These are phyloP conservation scores for Xenoacremonium recifei DNA, from an alignment of 2,329 filamentous ascomycete genomes.

Conservation along the genomic window DNA sequence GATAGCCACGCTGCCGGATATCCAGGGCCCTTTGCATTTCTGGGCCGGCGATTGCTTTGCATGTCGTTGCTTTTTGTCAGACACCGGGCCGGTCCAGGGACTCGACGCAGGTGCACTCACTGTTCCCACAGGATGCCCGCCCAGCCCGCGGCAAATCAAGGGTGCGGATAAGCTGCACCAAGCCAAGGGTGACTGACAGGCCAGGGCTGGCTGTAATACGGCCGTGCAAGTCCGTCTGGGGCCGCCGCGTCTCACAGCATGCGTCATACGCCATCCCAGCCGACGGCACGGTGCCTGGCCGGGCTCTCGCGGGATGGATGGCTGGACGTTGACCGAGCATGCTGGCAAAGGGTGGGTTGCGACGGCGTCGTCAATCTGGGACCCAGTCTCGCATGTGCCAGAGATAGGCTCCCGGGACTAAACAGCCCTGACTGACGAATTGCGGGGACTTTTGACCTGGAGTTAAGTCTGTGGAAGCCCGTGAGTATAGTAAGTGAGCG, in stretches of 20 bases:
- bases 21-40: background rate
- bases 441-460: slow-evolving; percentile 10
- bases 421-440: slow-evolving; percentile 2
- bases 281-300: no score
- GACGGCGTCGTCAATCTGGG: slow-evolving; percentile 13
- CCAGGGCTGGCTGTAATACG: no score
- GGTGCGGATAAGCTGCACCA: slow-evolving; percentile 4
- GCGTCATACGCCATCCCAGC: no score
- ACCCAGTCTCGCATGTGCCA: slow-evolving; percentile 16
- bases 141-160: slow-evolving; percentile 10
- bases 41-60: background rate
- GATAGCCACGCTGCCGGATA: slow-evolving; percentile 1
- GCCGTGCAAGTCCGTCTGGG: no score
- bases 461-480: slow-evolving; percentile 16
- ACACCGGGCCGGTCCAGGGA: background rate
- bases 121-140: slow-evolving; percentile 19
- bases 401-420: slow-evolving; percentile 18
- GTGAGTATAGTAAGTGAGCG: no score
- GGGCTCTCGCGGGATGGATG: no score
- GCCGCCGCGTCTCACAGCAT: no score
- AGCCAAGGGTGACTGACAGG: no score
- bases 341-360: slow-evolving; percentile 7
- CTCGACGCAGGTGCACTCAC: no score
- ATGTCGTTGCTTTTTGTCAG: background rate
- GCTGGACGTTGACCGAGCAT: slow-evolving; percentile 5